Evolutionary conservation across 768 basidiomycete species (phyloP).

Genomic region (Boletellus ananiceps): DNA sequence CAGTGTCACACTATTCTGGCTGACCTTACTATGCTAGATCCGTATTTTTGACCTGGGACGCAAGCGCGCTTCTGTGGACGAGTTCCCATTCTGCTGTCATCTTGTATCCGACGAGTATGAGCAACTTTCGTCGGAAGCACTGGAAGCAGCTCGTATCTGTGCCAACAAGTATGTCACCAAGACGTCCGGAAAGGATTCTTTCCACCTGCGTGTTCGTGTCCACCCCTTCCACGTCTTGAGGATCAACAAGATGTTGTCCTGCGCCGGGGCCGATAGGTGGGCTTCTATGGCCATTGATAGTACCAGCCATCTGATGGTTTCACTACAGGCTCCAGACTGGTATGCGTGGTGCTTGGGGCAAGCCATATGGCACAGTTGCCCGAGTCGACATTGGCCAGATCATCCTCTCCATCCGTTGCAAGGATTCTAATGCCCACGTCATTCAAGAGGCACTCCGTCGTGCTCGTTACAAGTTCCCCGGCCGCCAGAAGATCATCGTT

Average conservation of each 20-base stretch:
- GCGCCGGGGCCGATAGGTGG: constrained; percentile 96
- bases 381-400: constrained; percentile 97
- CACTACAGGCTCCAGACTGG: constrained; percentile 76
- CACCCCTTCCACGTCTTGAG: constrained; percentile 99
- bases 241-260: constrained; percentile 99
- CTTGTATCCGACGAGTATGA: constrained; percentile 98
- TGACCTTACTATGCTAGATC: constrained; percentile 51
- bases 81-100: constrained; percentile 96
- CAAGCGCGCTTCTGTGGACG: constrained; percentile 94
- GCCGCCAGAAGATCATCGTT: constrained; percentile 94
- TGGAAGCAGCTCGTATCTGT: constrained; percentile 98
- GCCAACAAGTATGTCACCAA: constrained; percentile 99
- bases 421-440: constrained; percentile 80
- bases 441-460: constrained; percentile 97
- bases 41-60: constrained; percentile 94
- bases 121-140: constrained; percentile 90
- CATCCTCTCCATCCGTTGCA: constrained; percentile 87
- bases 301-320: background rate
- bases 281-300: background rate
- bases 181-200: constrained; percentile 96
- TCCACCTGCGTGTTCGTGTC: constrained; percentile 95
- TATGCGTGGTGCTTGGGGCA: constrained; percentile 99
- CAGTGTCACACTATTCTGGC: background rate
- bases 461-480: constrained; percentile 99
- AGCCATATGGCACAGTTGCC: constrained; percentile 94